These are phyloP conservation scores for Populus ilicifolia DNA, from an alignment of 345 rosid genomes.

Conservation along the genomic window DNA sequence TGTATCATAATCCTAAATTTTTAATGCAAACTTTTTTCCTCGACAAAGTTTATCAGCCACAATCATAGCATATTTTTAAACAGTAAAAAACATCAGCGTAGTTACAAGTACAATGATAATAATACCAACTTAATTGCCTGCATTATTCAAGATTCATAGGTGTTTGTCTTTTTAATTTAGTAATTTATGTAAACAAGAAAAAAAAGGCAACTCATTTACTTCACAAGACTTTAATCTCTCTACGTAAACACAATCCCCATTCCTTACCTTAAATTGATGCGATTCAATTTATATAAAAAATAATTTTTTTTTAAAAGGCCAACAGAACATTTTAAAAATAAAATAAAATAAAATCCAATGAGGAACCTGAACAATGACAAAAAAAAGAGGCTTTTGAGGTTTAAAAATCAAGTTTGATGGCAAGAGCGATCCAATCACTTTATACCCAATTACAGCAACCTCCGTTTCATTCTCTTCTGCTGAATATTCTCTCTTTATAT, in stretches of 20 bases:
- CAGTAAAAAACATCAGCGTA: no score
- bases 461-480: constrained; percentile 68
- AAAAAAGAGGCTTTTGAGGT: constrained; percentile 58
- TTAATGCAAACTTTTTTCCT: no score
- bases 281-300: constrained; percentile 57
- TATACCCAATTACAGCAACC: constrained; percentile 83
- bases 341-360: background rate
- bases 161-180: no score
- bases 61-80: no score
- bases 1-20: no score
- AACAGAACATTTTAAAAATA: background rate
- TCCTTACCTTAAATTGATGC: constrained; percentile 95
- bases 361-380: constrained; percentile 85
- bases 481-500: constrained; percentile 45
- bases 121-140: no score
- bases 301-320: background rate
- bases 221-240: constrained; percentile 93
- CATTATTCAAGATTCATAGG: no score
- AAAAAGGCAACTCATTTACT: constrained; percentile 44
- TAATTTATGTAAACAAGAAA: background rate
- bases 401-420: constrained; percentile 56
- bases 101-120: no score
- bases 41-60: no score
- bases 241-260: constrained; percentile 74
- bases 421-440: constrained; percentile 63